Percentiles rank a stretch among this genome's conserved stretches.
Evolutionary conservation across 2,329 filamentous ascomycete species (phyloP).

Genomic region (Dichotomopilus funicola): DNA sequence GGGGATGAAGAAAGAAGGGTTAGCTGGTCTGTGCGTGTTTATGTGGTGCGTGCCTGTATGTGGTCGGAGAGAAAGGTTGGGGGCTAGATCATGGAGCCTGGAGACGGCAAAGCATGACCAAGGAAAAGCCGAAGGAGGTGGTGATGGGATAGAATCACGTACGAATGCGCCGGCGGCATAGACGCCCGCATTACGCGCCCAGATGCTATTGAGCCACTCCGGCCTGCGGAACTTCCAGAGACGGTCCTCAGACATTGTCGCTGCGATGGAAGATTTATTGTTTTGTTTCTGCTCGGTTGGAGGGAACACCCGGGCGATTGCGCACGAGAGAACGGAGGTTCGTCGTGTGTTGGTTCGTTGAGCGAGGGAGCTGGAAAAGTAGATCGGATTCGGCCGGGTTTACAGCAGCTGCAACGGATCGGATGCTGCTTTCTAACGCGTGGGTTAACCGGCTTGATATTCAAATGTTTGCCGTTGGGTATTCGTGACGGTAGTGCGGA

Average conservation of each 20-base stretch:
- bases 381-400: neutral
- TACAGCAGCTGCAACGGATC: too few species aligned
- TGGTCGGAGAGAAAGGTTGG: neutral
- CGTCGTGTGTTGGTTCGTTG: too few species aligned
- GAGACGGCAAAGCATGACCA: neutral
- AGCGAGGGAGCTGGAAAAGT: too few species aligned
- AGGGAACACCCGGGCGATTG: neutral
- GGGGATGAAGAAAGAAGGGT: too few species aligned
- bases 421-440: too few species aligned
- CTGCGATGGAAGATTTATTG: constrained; percentile 11
- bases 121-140: neutral
- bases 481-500: too few species aligned
- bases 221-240: constrained; percentile 62
- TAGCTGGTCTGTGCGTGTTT: constrained; percentile 6
- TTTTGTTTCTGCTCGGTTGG: neutral
- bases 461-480: too few species aligned
- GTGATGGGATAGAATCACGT: constrained; percentile 27
- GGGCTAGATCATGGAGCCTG: neutral
- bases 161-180: constrained; percentile 59
- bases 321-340: neutral
- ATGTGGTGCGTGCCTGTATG: neutral
- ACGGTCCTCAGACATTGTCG: constrained; percentile 54
- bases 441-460: too few species aligned
- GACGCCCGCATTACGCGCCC: constrained; percentile 57
- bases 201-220: constrained; percentile 60